phyloP scores from a whole-genome alignment of 805 yeast genomes.

The Barnettozyma sp. region DNA sequence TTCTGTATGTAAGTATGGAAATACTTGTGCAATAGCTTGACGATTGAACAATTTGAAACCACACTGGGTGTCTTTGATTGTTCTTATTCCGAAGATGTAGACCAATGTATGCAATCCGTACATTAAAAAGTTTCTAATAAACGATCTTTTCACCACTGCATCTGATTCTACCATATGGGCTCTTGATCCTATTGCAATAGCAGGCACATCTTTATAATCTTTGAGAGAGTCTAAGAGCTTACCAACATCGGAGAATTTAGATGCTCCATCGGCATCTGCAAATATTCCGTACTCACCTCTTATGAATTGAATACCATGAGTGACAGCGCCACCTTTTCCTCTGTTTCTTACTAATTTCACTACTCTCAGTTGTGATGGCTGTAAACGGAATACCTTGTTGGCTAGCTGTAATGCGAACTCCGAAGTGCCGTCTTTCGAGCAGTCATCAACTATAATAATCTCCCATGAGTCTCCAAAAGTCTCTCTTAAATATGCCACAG shows the following conservation, averaged over 20 bases:
- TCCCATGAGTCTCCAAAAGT: constrained; percentile 49
- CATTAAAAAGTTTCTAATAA: constrained; percentile 86
- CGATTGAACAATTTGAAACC: constrained; percentile 91
- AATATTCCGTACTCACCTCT: constrained; percentile 72
- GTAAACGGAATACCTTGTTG: constrained; percentile 34
- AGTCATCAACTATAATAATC: constrained; percentile 85
- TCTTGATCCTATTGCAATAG: constrained; percentile 82
- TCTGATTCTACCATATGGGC: constrained; percentile 96
- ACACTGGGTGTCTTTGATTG: constrained; percentile 91
- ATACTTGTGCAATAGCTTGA: constrained; percentile 54
- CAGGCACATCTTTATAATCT: constrained; percentile 32
- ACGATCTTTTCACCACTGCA: constrained; percentile 91
- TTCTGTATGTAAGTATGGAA: constrained; percentile 92
- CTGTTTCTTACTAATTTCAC: constrained; percentile 67
- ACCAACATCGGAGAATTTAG: constrained; percentile 62
- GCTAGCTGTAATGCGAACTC: constrained; percentile 62
- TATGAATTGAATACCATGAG: constrained; percentile 77
- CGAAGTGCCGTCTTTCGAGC: constrained; percentile 76
- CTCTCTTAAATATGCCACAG: constrained; percentile 44
- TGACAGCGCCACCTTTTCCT: constrained; percentile 96
- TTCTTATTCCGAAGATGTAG: constrained; percentile 80
- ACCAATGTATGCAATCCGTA: constrained; percentile 84
- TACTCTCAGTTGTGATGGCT: constrained; percentile 61
- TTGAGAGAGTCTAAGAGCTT: constrained; percentile 42
- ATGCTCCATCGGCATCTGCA: constrained; percentile 98